Evolutionary conservation across 2,329 filamentous ascomycete species (phyloP), one percentile per base, ranked within the genome.

Genomic region (Arthrobotrys megalospora): DNA sequence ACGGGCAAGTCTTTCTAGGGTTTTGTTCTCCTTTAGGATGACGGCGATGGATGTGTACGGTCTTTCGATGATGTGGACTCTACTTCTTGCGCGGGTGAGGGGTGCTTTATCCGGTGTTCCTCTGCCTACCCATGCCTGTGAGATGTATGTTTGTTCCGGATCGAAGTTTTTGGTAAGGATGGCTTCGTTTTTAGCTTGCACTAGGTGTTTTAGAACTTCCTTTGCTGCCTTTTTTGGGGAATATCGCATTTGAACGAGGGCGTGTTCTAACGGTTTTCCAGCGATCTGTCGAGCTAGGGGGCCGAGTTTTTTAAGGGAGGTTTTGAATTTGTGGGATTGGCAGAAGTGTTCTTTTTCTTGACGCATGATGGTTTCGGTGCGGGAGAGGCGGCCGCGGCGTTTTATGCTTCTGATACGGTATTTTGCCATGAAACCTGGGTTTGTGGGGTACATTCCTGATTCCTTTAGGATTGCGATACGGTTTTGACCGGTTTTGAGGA

Each of bases 221-320:
- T 89, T 87, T 6, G 95, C 93, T 80, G 92, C 92, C 86, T 94
- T 95, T 89, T 99, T 99, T 87, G 93, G 93, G 84, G 91, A 95
- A 86, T 95, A 98, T 70, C 91, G 90, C 93, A 99, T 97, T 87
- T 99, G 96, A 68, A 92, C 86, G 81, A 98, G 93, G 12, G 96
- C 96, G 41, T 99, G 94, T 73, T 96, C 93, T 79, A 99, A 87
- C n/a, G 91, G 91, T 88, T 97, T 98, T 81, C 96, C 96, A 1
- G 90, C 88, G 83, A 99, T 96, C 86, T 98, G 96, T 69, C 92
- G 90, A 24, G 95, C 91, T 62, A 99, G 86, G 82, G 92, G 91
- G 65, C 91, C 91, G 69, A 99, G 88, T 87, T 99, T 99, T 90
- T 99, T 99, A 80, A 93, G 87, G 60, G 91, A 93, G 1, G 96